Percentiles rank a stretch among this genome's conserved stretches.
Evolutionary conservation across 805 yeast genomes (phyloP).

Genomic region (Yamadazyma insecticola): DNA sequence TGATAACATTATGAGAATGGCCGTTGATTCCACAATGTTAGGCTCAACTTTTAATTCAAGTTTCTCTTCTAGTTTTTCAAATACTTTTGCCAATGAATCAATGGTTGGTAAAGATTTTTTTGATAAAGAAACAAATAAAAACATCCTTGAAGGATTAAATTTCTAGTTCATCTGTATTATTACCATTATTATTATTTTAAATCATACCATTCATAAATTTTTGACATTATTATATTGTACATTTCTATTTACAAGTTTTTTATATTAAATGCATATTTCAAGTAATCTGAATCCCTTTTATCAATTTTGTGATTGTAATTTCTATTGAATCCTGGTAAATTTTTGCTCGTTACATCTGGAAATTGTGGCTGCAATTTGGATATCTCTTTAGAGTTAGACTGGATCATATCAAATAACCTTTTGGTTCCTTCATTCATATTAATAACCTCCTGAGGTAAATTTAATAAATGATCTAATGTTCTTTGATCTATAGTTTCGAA

Average conservation of each 20-base stretch:
- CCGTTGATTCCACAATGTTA: slow-evolving; percentile 43
- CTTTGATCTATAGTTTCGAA: slow-evolving; percentile 8
- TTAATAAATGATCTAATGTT: slow-evolving; percentile 9
- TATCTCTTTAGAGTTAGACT: no score
- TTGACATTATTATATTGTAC: not conserved
- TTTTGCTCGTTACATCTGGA: slow-evolving; percentile 7
- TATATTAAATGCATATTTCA: slow-evolving; percentile 12
- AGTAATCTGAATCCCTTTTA: slow-evolving; percentile 20
- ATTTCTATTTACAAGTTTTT: slow-evolving; percentile 1
- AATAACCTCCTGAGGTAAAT: slow-evolving; percentile 10
- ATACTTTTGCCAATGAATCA: slow-evolving; percentile 26
- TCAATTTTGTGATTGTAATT: slow-evolving; percentile 17
- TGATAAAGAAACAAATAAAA: slow-evolving; percentile 13
- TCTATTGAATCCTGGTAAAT: slow-evolving; percentile 9
- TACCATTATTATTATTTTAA: no score
- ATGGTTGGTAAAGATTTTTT: slow-evolving; percentile 15
- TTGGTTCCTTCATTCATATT: no score
- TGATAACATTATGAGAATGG: slow-evolving; percentile 42
- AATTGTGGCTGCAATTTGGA: no score
- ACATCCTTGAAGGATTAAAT: slow-evolving; percentile 13
- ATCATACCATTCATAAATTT: no score
- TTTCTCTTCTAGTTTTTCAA: slow-evolving; percentile 31
- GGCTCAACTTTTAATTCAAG: slow-evolving; percentile 37
- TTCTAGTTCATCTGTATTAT: slow-evolving; percentile 2
- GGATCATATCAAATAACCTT: no score